Base-by-base conservation (phyloP, 108 stramenopile species). In the Nitzschia putrida region DNA sequence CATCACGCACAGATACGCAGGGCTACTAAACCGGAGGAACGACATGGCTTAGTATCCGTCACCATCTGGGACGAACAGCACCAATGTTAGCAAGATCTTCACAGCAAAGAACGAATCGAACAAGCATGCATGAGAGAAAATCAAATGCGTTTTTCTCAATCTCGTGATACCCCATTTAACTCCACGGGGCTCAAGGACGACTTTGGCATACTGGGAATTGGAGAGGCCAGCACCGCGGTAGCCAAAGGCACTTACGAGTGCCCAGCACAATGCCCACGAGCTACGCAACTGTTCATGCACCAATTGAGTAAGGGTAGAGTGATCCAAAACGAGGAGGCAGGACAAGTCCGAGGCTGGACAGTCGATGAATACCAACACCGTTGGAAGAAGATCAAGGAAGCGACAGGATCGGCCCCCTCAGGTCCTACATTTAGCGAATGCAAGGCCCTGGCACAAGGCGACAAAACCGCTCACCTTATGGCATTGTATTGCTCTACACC, bases 41-140 rank as follows among this genome's bases (percentile, higher is more conserved):
- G n/a, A n/a, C n/a, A n/a, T n/a, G n/a, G n/a, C n/a, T n/a, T n/a
- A 44, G 44, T 11, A 44, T 13, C 44, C 9, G 44, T 44, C 44
- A 44, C 44, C 11, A 44, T 44, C 44, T 9, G 44, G 44, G 44
- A 44, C 44, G 44, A 44, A n/a, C n/a, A 44, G 44, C 13, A 44
- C 44, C 9, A 44, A 11, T 9, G 44, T 9, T 58, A 12, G 26
- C 24, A 9, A 22, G 57, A 14, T 8, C 11, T n/a, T n/a, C n/a
- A n/a, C 7, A 29, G 10, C 7, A 58, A 58, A 37, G 57, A 58
- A 58, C 25, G 10, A 7, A 58, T 58, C 8, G 57, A 58, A 29
- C 8, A 22, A 10, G 57, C 57, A 23, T 58, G 57, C 22, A 58
- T 25, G 20, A 11, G 7, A 14, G 57, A 58, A 58, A 22, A 22